Evolutionary conservation across 2,329 filamentous ascomycete species (phyloP), one percentile per base, ranked within the genome.

Genomic region (Fusarium coffeatum): DNA sequence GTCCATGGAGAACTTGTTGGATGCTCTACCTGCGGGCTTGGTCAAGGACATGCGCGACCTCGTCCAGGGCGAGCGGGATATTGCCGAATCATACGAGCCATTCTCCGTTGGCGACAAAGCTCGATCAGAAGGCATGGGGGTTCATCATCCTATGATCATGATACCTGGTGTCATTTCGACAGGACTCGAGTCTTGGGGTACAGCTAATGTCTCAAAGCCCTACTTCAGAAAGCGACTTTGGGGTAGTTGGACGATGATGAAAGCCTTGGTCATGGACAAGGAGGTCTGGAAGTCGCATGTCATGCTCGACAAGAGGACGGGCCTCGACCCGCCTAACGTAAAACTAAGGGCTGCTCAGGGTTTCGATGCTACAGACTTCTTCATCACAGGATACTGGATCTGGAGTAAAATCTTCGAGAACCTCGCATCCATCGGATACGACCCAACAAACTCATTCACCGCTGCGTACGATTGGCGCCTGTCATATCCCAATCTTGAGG

Each of bases 171-270:
- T 99, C 63, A 99, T 99, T 72, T 98, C 96, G 0, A 98, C 96
- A 0, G 96, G 96, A 2, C 87, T 99, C 25, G 96, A 99, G 81
- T 97, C 93, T 49, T 99, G 96, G 96, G 93, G 95, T 6, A 98
- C 96, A 0, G 90, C 92, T 53, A 92, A 94, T 76, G 84, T 86
- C 43, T 97, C 94, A 10, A 88, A 93, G 37, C 92, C 91, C 63
- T 99, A 98, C 81, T 99, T 99, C 80, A 87, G 96, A 68, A 97
- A 97, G 82, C 87, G 96, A 56, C 83, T 99, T 51, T 99, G 96
- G 96, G 96, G 96, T 7, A 97, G 93, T 73, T 99, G 97, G 96
- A 97, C 89, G 69, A 99, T 99, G 96, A 98, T 99, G 94, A 88
- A 92, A 51, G 95, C 96, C 0, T 82, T 99, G 70, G 93, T 99